A percentile compares a stretch with the other conserved stretches of the same genome.
Evolutionary conservation across 148 eudicot genomes (phyloP).

Genomic region (Rheum nobile): DNA sequence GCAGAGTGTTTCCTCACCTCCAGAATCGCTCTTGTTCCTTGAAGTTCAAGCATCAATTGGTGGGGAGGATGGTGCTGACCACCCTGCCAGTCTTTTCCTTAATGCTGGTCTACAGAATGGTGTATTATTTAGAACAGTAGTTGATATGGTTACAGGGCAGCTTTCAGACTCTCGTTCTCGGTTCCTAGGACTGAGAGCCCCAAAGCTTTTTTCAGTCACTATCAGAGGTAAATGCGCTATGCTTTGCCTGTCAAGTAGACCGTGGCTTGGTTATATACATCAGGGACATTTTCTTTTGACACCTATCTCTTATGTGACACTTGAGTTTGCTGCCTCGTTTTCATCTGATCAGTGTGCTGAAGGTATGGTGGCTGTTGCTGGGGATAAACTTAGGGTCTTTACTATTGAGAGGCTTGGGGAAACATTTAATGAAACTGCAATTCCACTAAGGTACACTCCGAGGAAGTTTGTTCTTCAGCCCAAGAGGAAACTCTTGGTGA

Average conservation of each 20-base stretch:
- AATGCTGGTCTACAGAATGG: conserved; percentile 94
- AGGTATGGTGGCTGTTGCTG: conserved; percentile 98
- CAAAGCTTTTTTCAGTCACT: conserved; percentile 69
- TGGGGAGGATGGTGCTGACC: conserved; percentile 99
- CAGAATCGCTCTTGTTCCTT: conserved; percentile 89
- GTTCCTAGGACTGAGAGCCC: conserved; percentile 82
- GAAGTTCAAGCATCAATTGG: conserved; percentile 94
- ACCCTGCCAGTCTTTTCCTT: conserved; percentile 91
- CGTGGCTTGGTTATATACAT: conserved; percentile 98
- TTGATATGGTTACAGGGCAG: conserved; percentile 96
- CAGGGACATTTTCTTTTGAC: conserved; percentile 94
- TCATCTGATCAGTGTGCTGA: conserved; percentile 99
- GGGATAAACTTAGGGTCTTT: conserved; percentile 81
- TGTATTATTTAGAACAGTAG: conserved; percentile 89
- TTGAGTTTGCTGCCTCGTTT: conserved; percentile 94
- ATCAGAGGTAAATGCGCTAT: conserved; percentile 87
- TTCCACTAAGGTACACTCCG: conserved; percentile 90
- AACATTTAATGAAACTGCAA: conserved; percentile 80
- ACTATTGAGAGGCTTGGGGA: conserved; percentile 95
- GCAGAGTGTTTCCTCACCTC: conserved; percentile 94
- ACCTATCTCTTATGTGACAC: conserved; percentile 83
- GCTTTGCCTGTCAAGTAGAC: conserved; percentile 96
- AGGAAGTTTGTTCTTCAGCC: conserved; percentile 90
- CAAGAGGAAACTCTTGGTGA: conserved; percentile 60
- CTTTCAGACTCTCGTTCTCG: conserved; percentile 96